phyloP scores from a whole-genome alignment of 352 stramenopile species.

The Phytopythium helicoides region DNA sequence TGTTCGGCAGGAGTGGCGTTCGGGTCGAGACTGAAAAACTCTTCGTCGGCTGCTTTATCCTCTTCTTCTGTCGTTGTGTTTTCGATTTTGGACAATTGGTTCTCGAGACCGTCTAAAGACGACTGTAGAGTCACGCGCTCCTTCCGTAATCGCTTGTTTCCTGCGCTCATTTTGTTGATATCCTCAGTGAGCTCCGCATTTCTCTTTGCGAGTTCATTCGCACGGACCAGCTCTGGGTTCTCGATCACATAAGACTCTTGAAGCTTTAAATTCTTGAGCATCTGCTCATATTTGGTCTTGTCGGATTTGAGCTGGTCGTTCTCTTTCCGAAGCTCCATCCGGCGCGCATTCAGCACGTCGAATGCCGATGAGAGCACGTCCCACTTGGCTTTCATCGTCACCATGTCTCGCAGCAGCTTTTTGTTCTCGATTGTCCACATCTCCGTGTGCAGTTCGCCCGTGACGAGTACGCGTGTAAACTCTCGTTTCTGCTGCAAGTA shows the following conservation, averaged over 20 bases:
- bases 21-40: slow-evolving; percentile 78
- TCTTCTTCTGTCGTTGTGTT: slow-evolving; percentile 45
- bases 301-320: slow-evolving; percentile 69
- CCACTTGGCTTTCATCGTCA: slow-evolving; percentile 66
- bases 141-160: slow-evolving; percentile 83
- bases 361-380: slow-evolving; percentile 67
- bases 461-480: slow-evolving; percentile 77
- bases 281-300: slow-evolving; percentile 67
- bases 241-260: slow-evolving; percentile 70
- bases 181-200: slow-evolving; percentile 82
- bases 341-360: slow-evolving; percentile 55
- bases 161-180: slow-evolving; percentile 79
- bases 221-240: slow-evolving; percentile 75
- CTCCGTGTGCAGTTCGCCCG: slow-evolving; percentile 78
- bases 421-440: slow-evolving; percentile 87
- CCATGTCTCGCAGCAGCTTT: slow-evolving; percentile 61
- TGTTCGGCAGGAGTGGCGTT: slow-evolving; percentile 53
- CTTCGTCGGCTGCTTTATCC: slow-evolving; percentile 63
- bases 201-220: slow-evolving; percentile 68
- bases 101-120: slow-evolving; percentile 69
- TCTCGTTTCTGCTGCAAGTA: slow-evolving; percentile 81
- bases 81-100: slow-evolving; percentile 59
- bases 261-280: slow-evolving; percentile 83
- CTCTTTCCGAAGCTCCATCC: slow-evolving; percentile 66
- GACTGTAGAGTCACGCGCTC: slow-evolving; percentile 68